Conservation (phyloP, 2,329 filamentous ascomycete species). For the Penicillium sp. region DNA sequence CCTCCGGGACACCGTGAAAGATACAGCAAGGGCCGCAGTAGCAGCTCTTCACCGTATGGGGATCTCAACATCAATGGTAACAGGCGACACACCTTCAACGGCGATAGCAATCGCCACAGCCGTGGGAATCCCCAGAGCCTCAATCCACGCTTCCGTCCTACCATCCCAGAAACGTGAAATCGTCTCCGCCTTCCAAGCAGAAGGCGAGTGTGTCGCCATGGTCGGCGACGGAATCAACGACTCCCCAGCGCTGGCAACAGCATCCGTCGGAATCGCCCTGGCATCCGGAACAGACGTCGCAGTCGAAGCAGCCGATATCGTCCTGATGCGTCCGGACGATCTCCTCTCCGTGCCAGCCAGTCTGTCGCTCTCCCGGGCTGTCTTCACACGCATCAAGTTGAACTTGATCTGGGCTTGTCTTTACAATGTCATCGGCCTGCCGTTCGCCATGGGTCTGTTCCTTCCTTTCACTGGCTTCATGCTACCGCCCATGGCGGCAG, state of each 20-base stretch:
- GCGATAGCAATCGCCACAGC: conserved; percentile 79
- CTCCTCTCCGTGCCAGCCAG: conserved; percentile 90
- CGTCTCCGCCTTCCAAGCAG: conserved; percentile 71
- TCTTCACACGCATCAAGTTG: conserved; percentile 90
- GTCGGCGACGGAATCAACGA: conserved; percentile 99
- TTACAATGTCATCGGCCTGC: conserved; percentile 88
- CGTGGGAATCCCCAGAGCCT: conserved; percentile 74
- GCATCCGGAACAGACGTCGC: conserved; percentile 92
- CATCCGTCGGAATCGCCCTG: conserved; percentile 90
- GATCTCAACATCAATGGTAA: conserved; percentile 87
- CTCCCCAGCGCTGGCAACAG: conserved; percentile 88
- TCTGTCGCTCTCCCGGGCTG: conserved; percentile 76
- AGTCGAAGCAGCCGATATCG: conserved; percentile 94
- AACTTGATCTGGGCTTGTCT: conserved; percentile 91
- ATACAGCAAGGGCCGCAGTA: conserved; percentile 77
- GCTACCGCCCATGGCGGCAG: conserved; percentile 91
- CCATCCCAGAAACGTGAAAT: conserved; percentile 91
- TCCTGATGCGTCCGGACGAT: conserved; percentile 90
- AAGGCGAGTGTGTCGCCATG: conserved; percentile 85
- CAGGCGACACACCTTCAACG: conserved; percentile 84
- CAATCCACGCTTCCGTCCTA: conserved; percentile 84
- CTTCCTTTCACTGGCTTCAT: conserved; percentile 79
- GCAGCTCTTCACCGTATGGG: conserved; percentile 80
- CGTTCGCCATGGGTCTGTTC: conserved; percentile 96
- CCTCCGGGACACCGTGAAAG: conserved; percentile 88